Conservation (phyloP, 257 asterid genomes). For the Euphrasia confusa region DNA sequence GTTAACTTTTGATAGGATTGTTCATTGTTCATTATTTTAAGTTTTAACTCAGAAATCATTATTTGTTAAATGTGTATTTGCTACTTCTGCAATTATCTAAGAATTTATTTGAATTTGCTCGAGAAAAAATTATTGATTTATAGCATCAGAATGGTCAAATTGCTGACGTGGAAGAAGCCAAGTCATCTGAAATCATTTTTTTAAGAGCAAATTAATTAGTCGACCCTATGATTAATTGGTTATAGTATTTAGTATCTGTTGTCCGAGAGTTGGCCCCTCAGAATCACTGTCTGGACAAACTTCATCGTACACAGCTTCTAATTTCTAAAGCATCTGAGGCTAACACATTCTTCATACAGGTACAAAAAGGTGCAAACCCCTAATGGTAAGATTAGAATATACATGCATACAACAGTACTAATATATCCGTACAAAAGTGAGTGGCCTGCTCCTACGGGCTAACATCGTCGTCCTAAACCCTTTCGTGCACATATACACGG, state of each 20-base stretch:
- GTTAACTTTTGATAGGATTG: no score
- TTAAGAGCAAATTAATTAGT: neutral
- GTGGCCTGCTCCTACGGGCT: slow-evolving; percentile 22
- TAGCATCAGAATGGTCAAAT: no score
- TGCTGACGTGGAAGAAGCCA: no score
- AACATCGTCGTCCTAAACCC: slow-evolving; percentile 22
- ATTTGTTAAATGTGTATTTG: no score
- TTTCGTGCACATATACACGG: slow-evolving; percentile 32
- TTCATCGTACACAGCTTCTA: slow-evolving; percentile 31
- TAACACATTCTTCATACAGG: neutral
- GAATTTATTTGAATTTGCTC: no score
- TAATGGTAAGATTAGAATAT: slow-evolving; percentile 6
- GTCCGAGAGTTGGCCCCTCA: slow-evolving; percentile 24
- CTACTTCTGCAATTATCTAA: no score
- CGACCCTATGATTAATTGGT: slow-evolving; percentile 5
- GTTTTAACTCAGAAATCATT: no score
- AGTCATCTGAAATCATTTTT: neutral
- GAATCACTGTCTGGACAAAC: slow-evolving; percentile 30
- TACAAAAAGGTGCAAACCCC: neutral
- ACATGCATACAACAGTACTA: slow-evolving; percentile 12
- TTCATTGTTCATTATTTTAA: no score
- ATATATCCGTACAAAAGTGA: slow-evolving; percentile 13
- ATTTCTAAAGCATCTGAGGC: slow-evolving; percentile 1
- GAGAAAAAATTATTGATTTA: no score
- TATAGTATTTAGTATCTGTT: neutral